Conservation (phyloP, 2,329 filamentous ascomycete genomes). For the Fusarium palustre region DNA sequence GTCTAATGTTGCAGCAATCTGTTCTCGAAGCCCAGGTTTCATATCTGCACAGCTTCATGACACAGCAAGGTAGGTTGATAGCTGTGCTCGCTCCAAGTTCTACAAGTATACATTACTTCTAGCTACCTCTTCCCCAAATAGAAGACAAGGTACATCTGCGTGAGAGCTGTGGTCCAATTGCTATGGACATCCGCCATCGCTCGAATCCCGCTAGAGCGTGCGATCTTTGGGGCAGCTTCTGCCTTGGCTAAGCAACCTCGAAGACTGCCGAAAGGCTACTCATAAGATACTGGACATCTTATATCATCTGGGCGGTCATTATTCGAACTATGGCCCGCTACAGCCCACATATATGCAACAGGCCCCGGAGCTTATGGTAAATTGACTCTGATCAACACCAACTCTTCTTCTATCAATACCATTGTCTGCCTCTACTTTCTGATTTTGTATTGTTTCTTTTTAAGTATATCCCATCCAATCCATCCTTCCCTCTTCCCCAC, state of each 20-base stretch:
- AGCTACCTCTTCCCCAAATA: background rate
- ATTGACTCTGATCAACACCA: background rate
- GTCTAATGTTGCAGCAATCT: too few species aligned
- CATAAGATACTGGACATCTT: too few species aligned
- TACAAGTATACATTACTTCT: background rate
- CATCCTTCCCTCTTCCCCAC: background rate
- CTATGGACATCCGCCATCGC: too few species aligned
- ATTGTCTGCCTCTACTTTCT: background rate
- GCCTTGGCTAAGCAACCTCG: background rate
- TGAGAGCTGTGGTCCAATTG: background rate
- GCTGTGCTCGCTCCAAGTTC: background rate
- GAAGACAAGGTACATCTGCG: rapidly evolving
- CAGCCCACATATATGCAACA: background rate
- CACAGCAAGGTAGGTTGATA: background rate
- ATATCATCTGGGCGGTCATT: too few species aligned
- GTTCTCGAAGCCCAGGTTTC: too few species aligned
- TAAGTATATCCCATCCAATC: too few species aligned
- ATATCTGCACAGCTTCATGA: too few species aligned
- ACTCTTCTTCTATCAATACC: background rate
- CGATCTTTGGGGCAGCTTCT: background rate
- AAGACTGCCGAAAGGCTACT: background rate
- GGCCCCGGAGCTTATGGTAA: background rate
- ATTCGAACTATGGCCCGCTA: background rate
- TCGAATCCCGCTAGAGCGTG: background rate
- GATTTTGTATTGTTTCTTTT: too few species aligned